Percentiles rank a stretch among this genome's conserved stretches.
Evolutionary conservation across 163 green algal species (phyloP).

Genomic region (Scenedesmus sp.): DNA sequence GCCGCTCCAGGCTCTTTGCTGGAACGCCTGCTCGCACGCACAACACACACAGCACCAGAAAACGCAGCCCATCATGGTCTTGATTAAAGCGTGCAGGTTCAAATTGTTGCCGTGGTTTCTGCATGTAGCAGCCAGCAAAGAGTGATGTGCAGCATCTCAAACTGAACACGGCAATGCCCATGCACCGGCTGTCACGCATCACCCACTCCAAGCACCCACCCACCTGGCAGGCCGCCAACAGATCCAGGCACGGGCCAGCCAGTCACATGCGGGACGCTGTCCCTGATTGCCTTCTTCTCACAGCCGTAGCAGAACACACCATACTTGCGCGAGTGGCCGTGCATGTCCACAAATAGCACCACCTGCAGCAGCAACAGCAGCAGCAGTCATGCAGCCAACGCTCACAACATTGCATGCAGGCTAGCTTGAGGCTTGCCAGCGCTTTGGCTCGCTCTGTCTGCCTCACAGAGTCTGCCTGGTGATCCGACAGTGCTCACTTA

Average conservation of each 20-base stretch:
- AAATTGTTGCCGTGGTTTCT: background rate
- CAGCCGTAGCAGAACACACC: conserved; percentile 79
- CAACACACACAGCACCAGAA: background rate
- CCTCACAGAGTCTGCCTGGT: no score
- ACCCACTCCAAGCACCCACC: background rate
- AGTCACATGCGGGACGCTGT: conserved; percentile 30
- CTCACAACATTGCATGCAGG: no score
- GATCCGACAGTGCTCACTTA: background rate
- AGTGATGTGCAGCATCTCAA: no score
- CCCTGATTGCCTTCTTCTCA: conserved; percentile 52
- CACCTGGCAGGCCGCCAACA: conserved; percentile 52
- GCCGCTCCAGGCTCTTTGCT: conserved; percentile 54
- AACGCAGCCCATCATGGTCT: background rate
- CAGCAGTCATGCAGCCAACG: background rate
- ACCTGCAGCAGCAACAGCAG: conserved; percentile 55
- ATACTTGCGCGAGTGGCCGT: conserved; percentile 79
- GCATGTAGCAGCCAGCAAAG: background rate
- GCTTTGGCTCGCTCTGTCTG: no score
- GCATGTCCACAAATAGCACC: conserved; percentile 77
- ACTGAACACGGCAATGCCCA: no score
- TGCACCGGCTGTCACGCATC: no score
- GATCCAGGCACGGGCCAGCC: conserved; percentile 65
- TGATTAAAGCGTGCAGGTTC: no score
- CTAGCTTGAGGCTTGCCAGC: background rate
- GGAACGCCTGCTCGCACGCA: conserved; percentile 54